Base-by-base conservation (phyloP, 768 basidiomycete genomes). In the Leccinellum albellum region DNA sequence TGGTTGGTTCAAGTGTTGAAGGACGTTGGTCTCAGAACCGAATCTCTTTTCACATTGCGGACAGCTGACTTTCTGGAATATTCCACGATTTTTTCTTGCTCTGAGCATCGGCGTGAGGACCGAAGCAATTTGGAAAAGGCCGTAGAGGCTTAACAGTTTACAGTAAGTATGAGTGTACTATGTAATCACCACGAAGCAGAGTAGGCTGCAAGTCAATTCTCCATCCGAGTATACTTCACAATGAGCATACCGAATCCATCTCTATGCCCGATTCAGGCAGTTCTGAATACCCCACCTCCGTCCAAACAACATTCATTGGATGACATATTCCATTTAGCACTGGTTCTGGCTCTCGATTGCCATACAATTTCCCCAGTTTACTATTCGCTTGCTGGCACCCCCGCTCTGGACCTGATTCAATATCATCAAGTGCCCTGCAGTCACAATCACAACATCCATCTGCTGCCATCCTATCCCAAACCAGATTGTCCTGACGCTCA, bases 1-100 rank as follows among this genome's bases (percentile, higher is more conserved):
- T 3, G 24, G 54, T 9, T 54, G 54, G n/a, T 54, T 54, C 54
- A 54, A 37, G 12, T 54, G 46, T 17, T 15, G 48, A 31, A 49
- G 48, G 44, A 58, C 7, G 26, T 29, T 6, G 47, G 33, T 23
- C 67, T 71, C 50, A 8, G 35, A 37, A 37, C 35, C 14, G 8
- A 37, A 37, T 37, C 35, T 6, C 35, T 37, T 37, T 37, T 17
- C 35, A 37, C 35, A 37, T 37, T 6, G 35, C 17, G 17, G 35
- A 37, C 35, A 37, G 17, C 35, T 37, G 17, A 37, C 35, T 6
- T n/a, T 37, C 35, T 37, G 17, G 17, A 37, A n/a, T 7, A 15
- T 37, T 37, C 35, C 35, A 6, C 35, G 35, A 7, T n/a, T 37
- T 37, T 37, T 37, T n/a, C 17, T 37, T 12, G 35, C 35, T 37